phyloP scores from a whole-genome alignment of 805 yeast species.

The Myxozyma melibiosi region DNA sequence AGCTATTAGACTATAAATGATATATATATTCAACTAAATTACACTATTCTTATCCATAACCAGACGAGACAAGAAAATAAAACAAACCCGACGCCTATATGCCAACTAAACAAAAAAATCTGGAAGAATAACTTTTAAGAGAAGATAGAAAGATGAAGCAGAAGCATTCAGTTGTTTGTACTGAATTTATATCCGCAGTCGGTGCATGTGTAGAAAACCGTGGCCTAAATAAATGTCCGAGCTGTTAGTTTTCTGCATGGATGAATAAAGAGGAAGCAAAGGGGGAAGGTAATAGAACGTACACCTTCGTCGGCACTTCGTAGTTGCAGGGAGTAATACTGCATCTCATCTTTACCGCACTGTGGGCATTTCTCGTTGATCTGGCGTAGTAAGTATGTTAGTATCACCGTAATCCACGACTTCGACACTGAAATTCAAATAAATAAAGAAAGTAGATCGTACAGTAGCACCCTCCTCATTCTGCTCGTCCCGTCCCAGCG shows the following conservation, averaged over 20 bases:
- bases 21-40: no score
- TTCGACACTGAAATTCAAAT: background rate
- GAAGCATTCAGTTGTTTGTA: constrained; percentile 69
- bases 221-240: constrained; percentile 52
- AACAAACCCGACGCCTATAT: background rate
- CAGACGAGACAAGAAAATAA: background rate
- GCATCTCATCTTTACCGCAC: constrained; percentile 98
- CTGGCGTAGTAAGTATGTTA: constrained; percentile 21
- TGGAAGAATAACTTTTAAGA: no score
- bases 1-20: no score
- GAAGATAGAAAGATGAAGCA: no score
- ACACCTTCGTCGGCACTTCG: constrained; percentile 98
- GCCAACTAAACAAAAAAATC: no score
- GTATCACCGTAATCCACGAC: no score
- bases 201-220: constrained; percentile 96
- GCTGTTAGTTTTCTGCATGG: background rate
- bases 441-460: constrained; percentile 12
- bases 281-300: constrained; percentile 20
- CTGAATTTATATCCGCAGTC: constrained; percentile 90
- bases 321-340: constrained; percentile 91
- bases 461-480: constrained; percentile 88
- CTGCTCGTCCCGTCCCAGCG: constrained; percentile 59
- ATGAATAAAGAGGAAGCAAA: background rate
- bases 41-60: no score
- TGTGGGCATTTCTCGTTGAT: constrained; percentile 98